Base-by-base conservation (phyloP, 2,329 filamentous ascomycete species). In the Trichophyton benhamiae region DNA sequence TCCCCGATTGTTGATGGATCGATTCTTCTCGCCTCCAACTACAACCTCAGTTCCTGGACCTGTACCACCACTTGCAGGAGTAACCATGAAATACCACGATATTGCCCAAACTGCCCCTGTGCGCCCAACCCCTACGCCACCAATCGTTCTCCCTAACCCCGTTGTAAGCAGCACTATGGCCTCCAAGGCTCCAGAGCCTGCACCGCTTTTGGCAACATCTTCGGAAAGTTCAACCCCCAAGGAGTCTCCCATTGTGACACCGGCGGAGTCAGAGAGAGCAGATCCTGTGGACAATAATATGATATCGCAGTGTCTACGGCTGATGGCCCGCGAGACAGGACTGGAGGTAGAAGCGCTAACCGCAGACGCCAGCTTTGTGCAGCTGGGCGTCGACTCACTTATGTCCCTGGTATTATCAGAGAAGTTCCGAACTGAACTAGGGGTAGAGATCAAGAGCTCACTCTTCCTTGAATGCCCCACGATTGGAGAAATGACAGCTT, bases 21-120 rank as follows among this genome's bases (percentile, higher is more conserved):
- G 46, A 15, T 30, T 25, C 22, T 58, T 36, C 44, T 36, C 38
- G 66, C 33, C 65, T 67, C 59, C 66, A 65, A 65, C 62, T 27
- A 25, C 41, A 44, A 44, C 41, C 41, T 44, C 41, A 44, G 41
- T 44, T 44, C n/a, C 15, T 20, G 41, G n/a, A 44, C 41, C 41
- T n/a, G 41, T 15, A n/a, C 41, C 41, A 3, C 41, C 41, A 7
- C 11, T 44, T 44, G 3, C 15, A 6, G 11, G 11, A n/a, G 41
- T 5, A 44, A n/a, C 41, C 41, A 8, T 3, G 15, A 44, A 44
- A n/a, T 7, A 3, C 41, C n/a, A 44, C 1, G n/a, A n/a, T 44
- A 17, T 44, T 4, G 6, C n/a, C n/a, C 11, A n/a, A 15, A 44
- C 13, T 8, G n/a, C 15, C 6, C 41, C 41, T 44, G 41, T 3